A percentile compares a stretch with the other conserved stretches of the same genome.
These are phyloP conservation scores for Kurtzmaniella quercitrusa DNA, from an alignment of 1,139 yeast species.

Conservation along the genomic window DNA sequence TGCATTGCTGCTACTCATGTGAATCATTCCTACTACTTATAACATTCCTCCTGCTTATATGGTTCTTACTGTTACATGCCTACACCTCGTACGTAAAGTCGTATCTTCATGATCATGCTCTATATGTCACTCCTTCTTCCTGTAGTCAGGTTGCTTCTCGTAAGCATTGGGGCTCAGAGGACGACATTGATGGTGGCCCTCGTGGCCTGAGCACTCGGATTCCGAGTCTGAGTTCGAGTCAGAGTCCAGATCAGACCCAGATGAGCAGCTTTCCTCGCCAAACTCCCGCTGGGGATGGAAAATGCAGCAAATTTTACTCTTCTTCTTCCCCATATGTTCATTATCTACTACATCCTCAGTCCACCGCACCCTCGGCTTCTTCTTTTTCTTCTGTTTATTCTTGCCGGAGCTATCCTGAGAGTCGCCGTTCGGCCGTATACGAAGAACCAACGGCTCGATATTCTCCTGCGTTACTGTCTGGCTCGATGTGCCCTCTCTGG, in stretches of 20 bases:
- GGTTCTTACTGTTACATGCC: too few species aligned
- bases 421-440: background rate
- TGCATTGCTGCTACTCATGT: too few species aligned
- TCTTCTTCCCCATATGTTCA: slow-evolving; percentile 81
- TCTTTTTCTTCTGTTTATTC: slow-evolving; percentile 7
- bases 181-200: slow-evolving; percentile 3
- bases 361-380: slow-evolving; percentile 61
- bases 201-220: slow-evolving; percentile 6
- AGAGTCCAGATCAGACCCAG: slow-evolving; percentile 29
- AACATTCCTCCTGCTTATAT: too few species aligned
- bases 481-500: background rate
- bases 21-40: too few species aligned
- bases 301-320: slow-evolving; percentile 92
- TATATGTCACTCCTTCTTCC: slow-evolving; percentile 12
- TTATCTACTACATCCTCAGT: slow-evolving; percentile 82
- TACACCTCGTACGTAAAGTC: too few species aligned
- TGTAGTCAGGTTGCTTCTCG: slow-evolving; percentile 67
- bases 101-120: background rate
- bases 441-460: background rate
- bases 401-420: background rate
- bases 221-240: slow-evolving; percentile 17
- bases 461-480: background rate
- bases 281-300: slow-evolving; percentile 80
- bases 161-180: slow-evolving; percentile 58
- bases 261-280: slow-evolving; percentile 46